These are phyloP conservation scores for Ustilago xerochloae DNA, from an alignment of 1,284 basidiomycete genomes.

Conservation along the genomic window DNA sequence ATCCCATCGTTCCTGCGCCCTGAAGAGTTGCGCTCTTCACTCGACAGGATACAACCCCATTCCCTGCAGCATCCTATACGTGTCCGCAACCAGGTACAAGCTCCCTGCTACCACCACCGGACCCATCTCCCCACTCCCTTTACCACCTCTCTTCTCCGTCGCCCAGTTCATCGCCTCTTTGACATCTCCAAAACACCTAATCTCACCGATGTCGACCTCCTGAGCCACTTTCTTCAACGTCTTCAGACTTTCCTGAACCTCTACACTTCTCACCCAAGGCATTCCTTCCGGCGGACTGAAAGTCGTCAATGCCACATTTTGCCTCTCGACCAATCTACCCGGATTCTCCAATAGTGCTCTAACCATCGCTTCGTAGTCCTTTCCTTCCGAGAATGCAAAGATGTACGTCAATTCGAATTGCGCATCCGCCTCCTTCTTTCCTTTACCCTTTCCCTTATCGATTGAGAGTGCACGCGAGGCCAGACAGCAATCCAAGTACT, in stretches of 20 bases:
- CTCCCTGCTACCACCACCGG: constrained; percentile 61
- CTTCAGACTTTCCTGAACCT: constrained; percentile 13
- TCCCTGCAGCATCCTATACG: constrained; percentile 37
- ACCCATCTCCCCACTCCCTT: neutral
- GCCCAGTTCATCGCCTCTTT: constrained; percentile 47
- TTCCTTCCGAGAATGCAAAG: constrained; percentile 61
- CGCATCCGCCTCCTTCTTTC: neutral
- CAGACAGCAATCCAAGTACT: constrained; percentile 74
- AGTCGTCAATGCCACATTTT: constrained; percentile 55
- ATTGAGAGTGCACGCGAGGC: constrained; percentile 9
- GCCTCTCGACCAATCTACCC: constrained; percentile 11
- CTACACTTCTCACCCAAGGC: constrained; percentile 61
- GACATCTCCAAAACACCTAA: constrained; percentile 21
- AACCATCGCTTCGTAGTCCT: constrained; percentile 57
- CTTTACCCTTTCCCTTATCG: constrained; percentile 5
- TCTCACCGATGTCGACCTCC: constrained; percentile 22
- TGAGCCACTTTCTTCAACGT: constrained; percentile 5
- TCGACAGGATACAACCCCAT: neutral
- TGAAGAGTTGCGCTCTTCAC: too few relatives aligned
- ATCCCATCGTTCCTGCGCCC: too few relatives aligned
- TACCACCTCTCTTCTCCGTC: neutral
- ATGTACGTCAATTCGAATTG: constrained; percentile 54
- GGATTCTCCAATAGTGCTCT: constrained; percentile 29
- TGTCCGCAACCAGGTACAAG: constrained; percentile 64
- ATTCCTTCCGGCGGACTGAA: constrained; percentile 67